A percentile compares a stretch with the other conserved stretches of the same genome.
These are phyloP conservation scores for Pyracantha coccinea DNA, from an alignment of 331 rosid species.

Conservation along the genomic window DNA sequence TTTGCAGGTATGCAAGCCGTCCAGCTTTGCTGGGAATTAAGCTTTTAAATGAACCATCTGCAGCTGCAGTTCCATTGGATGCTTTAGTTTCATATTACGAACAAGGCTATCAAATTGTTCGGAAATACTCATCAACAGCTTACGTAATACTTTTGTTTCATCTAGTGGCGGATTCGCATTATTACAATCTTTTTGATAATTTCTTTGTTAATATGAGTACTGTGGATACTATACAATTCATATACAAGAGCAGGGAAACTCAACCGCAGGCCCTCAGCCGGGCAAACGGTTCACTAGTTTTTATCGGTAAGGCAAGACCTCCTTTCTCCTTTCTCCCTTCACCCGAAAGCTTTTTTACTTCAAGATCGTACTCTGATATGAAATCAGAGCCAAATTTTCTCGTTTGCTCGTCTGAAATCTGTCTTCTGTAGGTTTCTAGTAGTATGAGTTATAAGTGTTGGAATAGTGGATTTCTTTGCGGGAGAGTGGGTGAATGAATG, in stretches of 20 bases:
- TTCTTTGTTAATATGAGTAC: constrained; percentile 65
- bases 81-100: constrained; percentile 54
- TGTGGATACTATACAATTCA: constrained; percentile 54
- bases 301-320: constrained; percentile 37
- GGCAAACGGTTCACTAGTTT: constrained; percentile 75
- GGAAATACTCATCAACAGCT: constrained; percentile 58
- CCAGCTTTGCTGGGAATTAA: constrained; percentile 80
- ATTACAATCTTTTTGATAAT: constrained; percentile 74
- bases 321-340: not conserved
- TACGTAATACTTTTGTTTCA: constrained; percentile 73
- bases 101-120: constrained; percentile 72
- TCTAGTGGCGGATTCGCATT: constrained; percentile 75
- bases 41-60: constrained; percentile 87
- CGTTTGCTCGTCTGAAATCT: not conserved
- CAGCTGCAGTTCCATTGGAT: constrained; percentile 56
- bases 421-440: not conserved
- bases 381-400: not conserved
- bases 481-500: constrained; percentile 98
- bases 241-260: constrained; percentile 66
- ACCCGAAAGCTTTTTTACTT: not conserved
- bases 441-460: not conserved
- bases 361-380: not conserved
- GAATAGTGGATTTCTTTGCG: constrained; percentile 26
- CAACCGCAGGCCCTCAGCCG: constrained; percentile 49
- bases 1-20: constrained; percentile 64